Evolutionary conservation across 345 rosid species (phyloP), one percentile per base, ranked within the genome.

Genomic region (Populus pruinosa): DNA sequence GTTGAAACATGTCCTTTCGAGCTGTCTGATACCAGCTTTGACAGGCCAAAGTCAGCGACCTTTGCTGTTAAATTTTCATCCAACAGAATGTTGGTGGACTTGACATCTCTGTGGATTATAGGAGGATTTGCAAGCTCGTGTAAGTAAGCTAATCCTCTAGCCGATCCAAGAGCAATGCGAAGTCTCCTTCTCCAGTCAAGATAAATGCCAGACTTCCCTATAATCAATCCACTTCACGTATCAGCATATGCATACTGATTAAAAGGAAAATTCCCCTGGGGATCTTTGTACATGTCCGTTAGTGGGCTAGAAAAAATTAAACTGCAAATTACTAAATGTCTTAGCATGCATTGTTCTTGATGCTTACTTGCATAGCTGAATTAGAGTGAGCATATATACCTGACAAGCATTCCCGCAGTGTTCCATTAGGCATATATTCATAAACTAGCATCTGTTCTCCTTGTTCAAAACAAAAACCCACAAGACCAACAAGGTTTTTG

Each of bases 1-100:
- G 99, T 96, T 44, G 99, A 96, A 71, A 96, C 98, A 79, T 96
- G 99, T 53, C 98, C 99, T 78, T 93, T 96, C 59, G 95, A 79
- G 79, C 93, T 83, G 86, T 96, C 98, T 3, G 94, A 91, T 74
- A 96, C 96, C 17, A 92, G 90, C 85, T 96, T 96, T 5, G 96
- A 96, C 85, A 96, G 80, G 47, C 99, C 99, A 77, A 96, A 96
- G 82, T 96, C 99, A 55, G 99, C 96, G 71, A 96, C 98, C 72
- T 93, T 96, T 23, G 98, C 96, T 0, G 89, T 90, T 78, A 93
- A 87, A 53, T 87, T 90, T 73, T 91, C 97, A 77, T 96, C 99
- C 79, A 96, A 55, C 69, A 96, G 88, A 79, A 96, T 93, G 82
- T 96, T 96, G 33, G 90, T 85, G 69, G 99, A 92, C 84, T 96